phyloP scores from a whole-genome alignment of 345 rosid species.

The Rubroshorea leprosula region DNA sequence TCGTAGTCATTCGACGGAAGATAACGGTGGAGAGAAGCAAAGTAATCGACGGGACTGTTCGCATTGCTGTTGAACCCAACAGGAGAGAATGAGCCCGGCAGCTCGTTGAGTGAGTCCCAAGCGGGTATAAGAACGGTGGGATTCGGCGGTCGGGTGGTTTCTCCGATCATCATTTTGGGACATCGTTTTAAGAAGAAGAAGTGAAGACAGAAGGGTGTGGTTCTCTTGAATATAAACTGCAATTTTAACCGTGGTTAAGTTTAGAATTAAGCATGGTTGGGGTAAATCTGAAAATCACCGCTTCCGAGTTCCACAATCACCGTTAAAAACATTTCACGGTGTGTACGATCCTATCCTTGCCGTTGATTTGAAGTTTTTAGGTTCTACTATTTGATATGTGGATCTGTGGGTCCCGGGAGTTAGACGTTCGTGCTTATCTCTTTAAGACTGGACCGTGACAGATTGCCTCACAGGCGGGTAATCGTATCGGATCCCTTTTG shows the following conservation, averaged over 20 bases:
- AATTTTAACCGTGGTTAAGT: slow-evolving; percentile 31
- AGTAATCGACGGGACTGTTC: slow-evolving; percentile 27
- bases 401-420: no score
- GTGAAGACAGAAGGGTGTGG: neutral
- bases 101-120: slow-evolving; percentile 46
- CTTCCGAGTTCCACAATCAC: slow-evolving; percentile 12
- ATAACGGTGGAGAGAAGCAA: slow-evolving; percentile 49
- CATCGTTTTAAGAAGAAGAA: neutral
- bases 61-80: slow-evolving; percentile 20
- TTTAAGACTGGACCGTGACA: no score
- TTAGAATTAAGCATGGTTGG: slow-evolving; percentile 25
- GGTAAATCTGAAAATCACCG: slow-evolving; percentile 12
- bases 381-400: no score
- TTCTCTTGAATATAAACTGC: slow-evolving; percentile 27
- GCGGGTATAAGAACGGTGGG: slow-evolving; percentile 51
- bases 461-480: no score
- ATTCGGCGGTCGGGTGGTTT: slow-evolving; percentile 23
- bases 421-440: no score
- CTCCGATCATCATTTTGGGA: slow-evolving; percentile 49
- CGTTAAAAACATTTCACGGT: no score
- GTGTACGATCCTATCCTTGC: no score
- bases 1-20: slow-evolving; percentile 47
- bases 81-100: slow-evolving; percentile 26
- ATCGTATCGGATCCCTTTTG: no score
- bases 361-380: no score